These are phyloP conservation scores for Ilyonectria sp. DNA, from an alignment of 2,329 filamentous ascomycete species.

Conservation along the genomic window DNA sequence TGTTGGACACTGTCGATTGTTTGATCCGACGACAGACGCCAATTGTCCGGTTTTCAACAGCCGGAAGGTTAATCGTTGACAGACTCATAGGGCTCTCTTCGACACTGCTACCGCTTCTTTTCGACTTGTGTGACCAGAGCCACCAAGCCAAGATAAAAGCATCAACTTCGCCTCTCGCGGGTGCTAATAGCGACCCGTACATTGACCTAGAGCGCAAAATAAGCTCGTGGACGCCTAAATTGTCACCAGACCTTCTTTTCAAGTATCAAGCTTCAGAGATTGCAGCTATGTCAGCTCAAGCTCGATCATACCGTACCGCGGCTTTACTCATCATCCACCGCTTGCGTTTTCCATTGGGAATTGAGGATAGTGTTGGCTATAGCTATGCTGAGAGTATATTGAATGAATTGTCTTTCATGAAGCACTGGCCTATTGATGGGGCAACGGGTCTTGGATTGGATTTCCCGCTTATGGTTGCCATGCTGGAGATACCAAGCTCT, in stretches of 20 bases:
- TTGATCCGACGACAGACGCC: conserved; percentile 31
- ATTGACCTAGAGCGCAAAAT: conserved; percentile 27
- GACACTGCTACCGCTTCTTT: conserved; percentile 26
- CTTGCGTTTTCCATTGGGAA: conserved; percentile 33
- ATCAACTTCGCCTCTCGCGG: background rate
- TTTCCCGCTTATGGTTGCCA: conserved; percentile 33
- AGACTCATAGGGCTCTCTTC: conserved; percentile 28
- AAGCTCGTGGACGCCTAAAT: conserved; percentile 18
- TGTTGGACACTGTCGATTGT: conserved; percentile 33
- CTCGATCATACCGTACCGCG: conserved; percentile 28
- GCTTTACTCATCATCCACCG: conserved; percentile 35
- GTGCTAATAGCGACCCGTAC: conserved; percentile 14
- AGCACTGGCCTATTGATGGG: conserved; percentile 9
- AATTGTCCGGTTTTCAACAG: conserved; percentile 15
- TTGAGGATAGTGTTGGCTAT: conserved; percentile 20
- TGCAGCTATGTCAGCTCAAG: conserved; percentile 30
- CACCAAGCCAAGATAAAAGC: conserved; percentile 6
- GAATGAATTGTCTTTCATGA: conserved; percentile 18
- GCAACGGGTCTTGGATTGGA: conserved; percentile 29
- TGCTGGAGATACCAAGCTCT: conserved; percentile 24
- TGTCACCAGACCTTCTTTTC: conserved; percentile 5
- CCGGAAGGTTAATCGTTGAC: conserved; percentile 27
- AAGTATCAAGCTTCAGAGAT: conserved; percentile 18
- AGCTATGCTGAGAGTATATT: conserved; percentile 25
- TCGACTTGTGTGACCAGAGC: conserved; percentile 31